Evolutionary conservation across 305 asterid genomes (phyloP), one percentile per base, ranked within the genome.

Genomic region (Fraxinus sp.): DNA sequence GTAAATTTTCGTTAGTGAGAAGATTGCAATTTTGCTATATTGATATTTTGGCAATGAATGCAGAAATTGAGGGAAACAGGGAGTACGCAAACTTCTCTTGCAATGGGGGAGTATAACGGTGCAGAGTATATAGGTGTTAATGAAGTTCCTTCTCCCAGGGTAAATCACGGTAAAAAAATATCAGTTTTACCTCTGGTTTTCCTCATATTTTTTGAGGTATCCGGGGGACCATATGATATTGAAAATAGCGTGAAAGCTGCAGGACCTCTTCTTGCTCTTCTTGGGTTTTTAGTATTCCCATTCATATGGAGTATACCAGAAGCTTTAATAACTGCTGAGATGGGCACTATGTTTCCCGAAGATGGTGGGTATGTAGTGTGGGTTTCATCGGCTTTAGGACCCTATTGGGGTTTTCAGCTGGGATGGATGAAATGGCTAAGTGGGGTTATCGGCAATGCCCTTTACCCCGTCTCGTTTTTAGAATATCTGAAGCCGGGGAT

Each of bases 391-490:
- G 97, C 98, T 82, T 83, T 94, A 75, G 98, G 98, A 0, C 95
- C 95, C 0, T 94, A 86, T 32, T 94, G 95, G 97, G 98, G 97
- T 0, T 94, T 94, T 81, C 98, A 94, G 77, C 96, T 86, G 78
- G 98, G 98, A 20, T 93, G 95, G 93, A 79, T 94, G 97, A 94
- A 93, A 77, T 94, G 98, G 98, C 90, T 92, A 0, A 90, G 97
- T 85, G 98, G 98, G 39, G 97, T 93, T 26, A 89, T 92, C 7
- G 98, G 90, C 62, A 94, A 94, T 46, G 98, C 97, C n/a, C 90
- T 94, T 66, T 94, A 94, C 78, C 98, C 98, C 1, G 90, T 93
- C 1, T 1, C 92, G 87, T 94, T 94, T 84, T 90, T 94, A 1
- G 97, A 93, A 86, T 94, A 94, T 84, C 86, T 94, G 1, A 91